Evolutionary conservation across 306 rosid species (phyloP).

Genomic region (Spatholobus suberectus): DNA sequence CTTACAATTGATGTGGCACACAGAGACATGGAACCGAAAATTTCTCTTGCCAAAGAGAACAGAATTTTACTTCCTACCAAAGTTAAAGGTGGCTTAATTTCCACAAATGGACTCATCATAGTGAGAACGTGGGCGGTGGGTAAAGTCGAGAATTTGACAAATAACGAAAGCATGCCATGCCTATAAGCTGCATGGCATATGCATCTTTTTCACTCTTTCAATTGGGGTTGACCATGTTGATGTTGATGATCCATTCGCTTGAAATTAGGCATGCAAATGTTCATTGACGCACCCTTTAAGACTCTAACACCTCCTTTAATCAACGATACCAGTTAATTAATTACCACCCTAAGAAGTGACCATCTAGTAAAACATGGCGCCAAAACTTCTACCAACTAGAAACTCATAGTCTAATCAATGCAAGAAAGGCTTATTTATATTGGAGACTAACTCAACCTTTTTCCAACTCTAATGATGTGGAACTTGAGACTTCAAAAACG

Average conservation of each 20-base stretch:
- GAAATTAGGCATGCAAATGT: not conserved
- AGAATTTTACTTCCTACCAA: not conserved
- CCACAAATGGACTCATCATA: not conserved
- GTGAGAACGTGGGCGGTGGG: slow-evolving; percentile 38
- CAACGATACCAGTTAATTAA: not conserved
- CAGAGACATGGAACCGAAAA: not conserved
- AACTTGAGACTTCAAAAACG: not conserved
- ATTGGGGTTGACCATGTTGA: not conserved
- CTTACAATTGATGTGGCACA: not conserved
- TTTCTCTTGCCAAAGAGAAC: not conserved
- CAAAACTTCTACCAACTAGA: slow-evolving; percentile 6
- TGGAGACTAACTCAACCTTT: not conserved
- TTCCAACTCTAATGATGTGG: not conserved
- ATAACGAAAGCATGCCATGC: slow-evolving; percentile 29
- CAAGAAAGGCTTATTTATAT: not conserved
- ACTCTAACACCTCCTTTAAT: not conserved
- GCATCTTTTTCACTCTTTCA: not conserved
- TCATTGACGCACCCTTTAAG: no score
- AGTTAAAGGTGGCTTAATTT: not conserved
- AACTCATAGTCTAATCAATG: not conserved
- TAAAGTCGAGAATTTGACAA: slow-evolving; percentile 33
- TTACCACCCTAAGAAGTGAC: not conserved
- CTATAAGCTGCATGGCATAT: slow-evolving; percentile 12
- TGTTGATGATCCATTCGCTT: not conserved
- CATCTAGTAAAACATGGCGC: not conserved